Percentiles rank a stretch among this genome's conserved stretches.
Conservation (phyloP, 257 asterid genomes). For the Solanum bulbocastanum region DNA sequence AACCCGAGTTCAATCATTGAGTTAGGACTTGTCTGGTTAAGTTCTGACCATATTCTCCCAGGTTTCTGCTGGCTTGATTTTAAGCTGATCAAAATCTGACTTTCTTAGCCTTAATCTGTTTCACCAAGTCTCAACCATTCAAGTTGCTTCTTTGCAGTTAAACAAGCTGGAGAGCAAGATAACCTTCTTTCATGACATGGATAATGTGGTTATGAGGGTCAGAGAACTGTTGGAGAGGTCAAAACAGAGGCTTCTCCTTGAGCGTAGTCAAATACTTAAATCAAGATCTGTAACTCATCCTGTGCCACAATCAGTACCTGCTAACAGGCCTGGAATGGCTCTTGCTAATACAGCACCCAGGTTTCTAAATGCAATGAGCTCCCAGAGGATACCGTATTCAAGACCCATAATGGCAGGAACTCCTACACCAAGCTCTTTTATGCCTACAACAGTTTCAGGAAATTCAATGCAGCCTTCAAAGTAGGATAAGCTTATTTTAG, state of each 20-base stretch:
- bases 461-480: slow-evolving; percentile 40
- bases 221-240: slow-evolving; percentile 85
- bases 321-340: slow-evolving; percentile 45
- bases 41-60: neutral
- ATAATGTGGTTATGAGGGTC: slow-evolving; percentile 58
- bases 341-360: slow-evolving; percentile 42
- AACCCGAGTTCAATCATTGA: neutral
- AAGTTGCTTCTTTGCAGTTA: slow-evolving; percentile 42
- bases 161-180: slow-evolving; percentile 85
- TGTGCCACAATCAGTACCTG: slow-evolving; percentile 35
- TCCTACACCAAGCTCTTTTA: slow-evolving; percentile 37
- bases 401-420: slow-evolving; percentile 50
- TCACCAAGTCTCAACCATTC: neutral
- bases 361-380: slow-evolving; percentile 48
- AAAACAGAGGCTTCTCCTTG: slow-evolving; percentile 79
- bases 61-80: neutral
- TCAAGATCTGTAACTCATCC: slow-evolving; percentile 61
- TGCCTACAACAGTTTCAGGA: slow-evolving; percentile 42
- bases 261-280: slow-evolving; percentile 83
- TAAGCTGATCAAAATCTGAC: neutral
- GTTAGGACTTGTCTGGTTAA: neutral
- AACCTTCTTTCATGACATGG: slow-evolving; percentile 77
- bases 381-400: slow-evolving; percentile 53
- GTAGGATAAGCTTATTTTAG: slow-evolving; percentile 46
- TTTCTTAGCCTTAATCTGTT: neutral